phyloP scores from a whole-genome alignment of 805 yeast species.

The Groenewaldozyma salmanticensis region DNA sequence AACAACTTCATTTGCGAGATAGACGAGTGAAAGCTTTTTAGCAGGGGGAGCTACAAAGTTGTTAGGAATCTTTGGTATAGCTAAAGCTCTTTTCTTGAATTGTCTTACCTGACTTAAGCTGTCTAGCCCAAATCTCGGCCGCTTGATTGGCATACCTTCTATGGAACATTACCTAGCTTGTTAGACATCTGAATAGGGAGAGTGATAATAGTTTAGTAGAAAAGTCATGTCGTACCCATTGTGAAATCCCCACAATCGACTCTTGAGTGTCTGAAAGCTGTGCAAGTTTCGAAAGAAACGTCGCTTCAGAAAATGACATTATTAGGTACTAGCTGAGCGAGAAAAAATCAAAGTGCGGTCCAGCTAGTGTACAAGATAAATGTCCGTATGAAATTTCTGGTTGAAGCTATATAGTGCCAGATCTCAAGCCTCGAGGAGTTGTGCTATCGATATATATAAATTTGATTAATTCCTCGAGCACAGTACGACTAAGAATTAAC shows the following conservation, averaged over 20 bases:
- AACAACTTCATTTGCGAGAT: constrained; percentile 71
- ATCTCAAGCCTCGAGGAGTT: too few relatives aligned
- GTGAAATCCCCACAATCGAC: constrained; percentile 63
- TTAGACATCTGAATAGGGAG: too few relatives aligned
- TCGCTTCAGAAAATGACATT: constrained; percentile 44
- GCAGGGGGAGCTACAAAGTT: neutral
- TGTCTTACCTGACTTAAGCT: constrained; percentile 15
- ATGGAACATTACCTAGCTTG: constrained; percentile 43
- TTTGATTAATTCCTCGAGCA: too few relatives aligned
- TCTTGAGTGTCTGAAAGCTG: constrained; percentile 48
- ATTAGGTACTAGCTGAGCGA: too few relatives aligned
- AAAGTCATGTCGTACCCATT: constrained; percentile 55
- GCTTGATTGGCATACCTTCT: constrained; percentile 45
- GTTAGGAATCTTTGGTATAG: neutral
- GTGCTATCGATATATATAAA: too few relatives aligned
- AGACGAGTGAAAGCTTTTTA: constrained; percentile 47
- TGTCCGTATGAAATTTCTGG: too few relatives aligned
- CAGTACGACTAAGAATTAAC: too few relatives aligned
- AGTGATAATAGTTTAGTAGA: too few relatives aligned
- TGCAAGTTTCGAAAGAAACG: constrained; percentile 38
- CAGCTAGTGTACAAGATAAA: too few relatives aligned
- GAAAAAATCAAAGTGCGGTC: too few relatives aligned
- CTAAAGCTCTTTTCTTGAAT: constrained; percentile 8
- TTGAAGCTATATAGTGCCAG: too few relatives aligned
- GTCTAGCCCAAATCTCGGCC: constrained; percentile 44